Base-by-base conservation (phyloP, 2,329 filamentous ascomycete genomes). In the Stachybotrys echinatus region DNA sequence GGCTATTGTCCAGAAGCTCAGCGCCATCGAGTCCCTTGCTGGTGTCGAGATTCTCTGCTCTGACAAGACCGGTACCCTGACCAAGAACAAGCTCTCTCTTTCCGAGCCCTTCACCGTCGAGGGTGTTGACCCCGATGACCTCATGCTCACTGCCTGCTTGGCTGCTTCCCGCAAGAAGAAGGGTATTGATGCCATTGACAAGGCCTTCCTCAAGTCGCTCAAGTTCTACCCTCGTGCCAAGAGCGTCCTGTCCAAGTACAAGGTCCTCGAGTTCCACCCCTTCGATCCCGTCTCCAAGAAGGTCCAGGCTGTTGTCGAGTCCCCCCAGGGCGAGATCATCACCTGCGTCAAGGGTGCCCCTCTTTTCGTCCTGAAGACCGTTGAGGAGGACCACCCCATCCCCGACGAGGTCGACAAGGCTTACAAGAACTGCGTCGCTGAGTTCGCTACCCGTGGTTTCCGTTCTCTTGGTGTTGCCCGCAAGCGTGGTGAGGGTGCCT, bases 201-300 rank as follows among this genome's bases (percentile, higher is more conserved):
- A 92, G 79, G 90, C 89, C 66, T 95, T 95, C 79, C 79, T 95
- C 60, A 95, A 94, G 77, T 81, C 87, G 20, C 83, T 95, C 55
- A 83, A 83, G 66, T 85, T 78, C 74, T 95, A 95, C 69, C 90
- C 90, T 55, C 82, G 83, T 55, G 89, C 89, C 72, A 95, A 94
- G 80, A 71, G 75, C 54, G 85, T 88, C 49, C 81, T 95, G 49
- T 82, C 82, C 73, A 89, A 89, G 75, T 95, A 92, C 81, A 87
- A 85, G 72, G 87, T 92, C 52, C 73, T 92, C 58, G 83, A 92
- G 42, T 95, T 95, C 77, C 81, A 83, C 70, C 90, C 90, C 56
- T 95, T 95, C 71, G 90, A 95, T 67, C 90, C 90, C 53, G 89
- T 95, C 65, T 94, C 89, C 67, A 95, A 95, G 79, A 95, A 95